Evolutionary conservation across 345 rosid species (phyloP), one percentile per base, ranked within the genome.

Genomic region (Camelina hispida): DNA sequence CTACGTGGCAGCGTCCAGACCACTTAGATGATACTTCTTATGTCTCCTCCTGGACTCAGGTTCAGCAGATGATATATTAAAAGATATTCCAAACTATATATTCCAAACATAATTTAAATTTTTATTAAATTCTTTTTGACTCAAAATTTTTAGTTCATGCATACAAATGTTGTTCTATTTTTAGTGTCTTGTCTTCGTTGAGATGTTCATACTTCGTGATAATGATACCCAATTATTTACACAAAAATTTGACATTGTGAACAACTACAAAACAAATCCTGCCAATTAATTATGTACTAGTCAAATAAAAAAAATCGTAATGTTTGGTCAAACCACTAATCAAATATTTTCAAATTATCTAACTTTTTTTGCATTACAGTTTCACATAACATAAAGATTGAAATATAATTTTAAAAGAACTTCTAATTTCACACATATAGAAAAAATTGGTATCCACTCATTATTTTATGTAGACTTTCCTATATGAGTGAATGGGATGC

Each of bases 191-290:
- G 43, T 54, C 34, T 14, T 18, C 9, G 13, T 43, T 63, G 38
- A 37, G 43, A 55, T 55, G 77, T 64, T 73, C 71, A 64, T 3
- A 55, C 4, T 34, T 55, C n/a, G 9, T 20, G 55, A 46, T 22
- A n/a, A 55, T 56, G 64, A 34, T 51, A 51, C 30, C 8, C 58
- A 66, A 20, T 35, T 7, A 51, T 34, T 23, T 6, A 68, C 56
- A 44, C 40, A 20, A 17, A 63, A 23, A 32, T 32, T 9, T 74
- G 57, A 46, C 57, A 74, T 44, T 46, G 32, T 34, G 71, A 56
- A 65, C 42, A 74, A 37, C 58, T 44, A 65, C 61, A 66, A 65
- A 22, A 65, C 57, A 64, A 34, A 55, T 65, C 18, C 58, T n/a
- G 58, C 50, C 71, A 56, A 65, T n/a, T n/a, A n/a, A n/a, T n/a